Evolutionary conservation across 257 asterid species (phyloP).

Genomic region (Solanum dulcamara): DNA sequence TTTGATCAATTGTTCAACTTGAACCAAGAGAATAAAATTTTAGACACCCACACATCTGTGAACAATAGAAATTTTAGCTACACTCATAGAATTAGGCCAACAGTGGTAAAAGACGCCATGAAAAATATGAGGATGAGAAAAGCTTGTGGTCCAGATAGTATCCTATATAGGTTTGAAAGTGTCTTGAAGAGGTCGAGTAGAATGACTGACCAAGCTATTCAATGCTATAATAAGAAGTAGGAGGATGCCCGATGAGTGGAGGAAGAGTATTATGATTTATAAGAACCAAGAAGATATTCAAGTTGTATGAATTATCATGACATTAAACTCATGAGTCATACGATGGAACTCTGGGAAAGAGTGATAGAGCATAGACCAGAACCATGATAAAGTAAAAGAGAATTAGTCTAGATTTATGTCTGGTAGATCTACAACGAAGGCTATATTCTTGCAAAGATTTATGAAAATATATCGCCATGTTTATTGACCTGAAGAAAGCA

Average conservation of each 20-base stretch:
- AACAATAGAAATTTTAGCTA: background rate
- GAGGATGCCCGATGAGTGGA: background rate
- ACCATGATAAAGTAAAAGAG: background rate
- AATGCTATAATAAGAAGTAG: background rate
- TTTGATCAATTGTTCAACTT: background rate
- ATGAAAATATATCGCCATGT: background rate
- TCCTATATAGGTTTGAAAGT: background rate
- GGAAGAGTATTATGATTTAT: background rate
- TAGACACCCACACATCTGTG: background rate
- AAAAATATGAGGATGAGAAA: background rate
- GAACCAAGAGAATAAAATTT: background rate
- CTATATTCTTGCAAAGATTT: background rate
- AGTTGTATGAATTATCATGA: background rate
- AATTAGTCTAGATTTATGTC: background rate
- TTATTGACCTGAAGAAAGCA: background rate
- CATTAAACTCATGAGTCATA: background rate
- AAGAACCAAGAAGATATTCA: background rate
- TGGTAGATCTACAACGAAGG: background rate
- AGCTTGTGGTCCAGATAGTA: background rate
- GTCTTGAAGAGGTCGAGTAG: background rate
- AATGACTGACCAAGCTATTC: background rate
- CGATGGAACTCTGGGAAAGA: background rate
- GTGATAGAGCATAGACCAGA: background rate
- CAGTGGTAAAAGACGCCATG: background rate
- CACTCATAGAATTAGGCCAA: background rate